phyloP scores from a whole-genome alignment of 1,139 yeast species.

The Candida dubliniensis region DNA sequence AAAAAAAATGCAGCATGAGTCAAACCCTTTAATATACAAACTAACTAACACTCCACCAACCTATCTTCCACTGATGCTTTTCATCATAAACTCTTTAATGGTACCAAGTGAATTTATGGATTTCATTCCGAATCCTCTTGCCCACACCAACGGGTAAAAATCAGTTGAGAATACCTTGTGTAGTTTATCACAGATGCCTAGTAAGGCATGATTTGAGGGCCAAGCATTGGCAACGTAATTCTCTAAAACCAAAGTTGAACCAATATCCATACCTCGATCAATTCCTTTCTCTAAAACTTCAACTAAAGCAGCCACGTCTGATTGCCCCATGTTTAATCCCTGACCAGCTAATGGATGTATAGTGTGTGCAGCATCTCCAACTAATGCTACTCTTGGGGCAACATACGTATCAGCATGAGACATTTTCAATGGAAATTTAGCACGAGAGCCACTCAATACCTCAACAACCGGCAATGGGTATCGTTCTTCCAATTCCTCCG shows the following conservation, averaged over 20 bases:
- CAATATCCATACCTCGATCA: constrained; percentile 83
- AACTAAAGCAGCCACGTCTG: constrained; percentile 76
- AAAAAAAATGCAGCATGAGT: too few relatives aligned
- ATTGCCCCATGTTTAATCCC: constrained; percentile 98
- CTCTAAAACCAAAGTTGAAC: constrained; percentile 78
- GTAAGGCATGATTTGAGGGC: constrained; percentile 72
- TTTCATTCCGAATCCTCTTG: constrained; percentile 76
- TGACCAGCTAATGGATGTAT: constrained; percentile 98
- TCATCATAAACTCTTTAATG: constrained; percentile 54
- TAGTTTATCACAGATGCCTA: constrained; percentile 89
- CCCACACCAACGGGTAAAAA: constrained; percentile 66
- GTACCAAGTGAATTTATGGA: constrained; percentile 61
- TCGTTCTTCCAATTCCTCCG: constrained; percentile 51
- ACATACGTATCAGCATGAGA: constrained; percentile 91
- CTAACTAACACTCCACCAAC: not conserved
- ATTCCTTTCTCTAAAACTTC: constrained; percentile 69
- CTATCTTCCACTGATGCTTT: constrained; percentile 31
- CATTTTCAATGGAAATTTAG: constrained; percentile 83
- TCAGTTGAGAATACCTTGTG: constrained; percentile 85
- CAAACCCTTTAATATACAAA: too few relatives aligned
- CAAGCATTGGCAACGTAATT: constrained; percentile 82
- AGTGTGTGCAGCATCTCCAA: constrained; percentile 98
- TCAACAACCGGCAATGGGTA: constrained; percentile 68
- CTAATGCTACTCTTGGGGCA: constrained; percentile 79
- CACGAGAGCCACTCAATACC: constrained; percentile 67